phyloP scores from a whole-genome alignment of 768 basidiomycete species.

The Coprinellus micaceus region DNA sequence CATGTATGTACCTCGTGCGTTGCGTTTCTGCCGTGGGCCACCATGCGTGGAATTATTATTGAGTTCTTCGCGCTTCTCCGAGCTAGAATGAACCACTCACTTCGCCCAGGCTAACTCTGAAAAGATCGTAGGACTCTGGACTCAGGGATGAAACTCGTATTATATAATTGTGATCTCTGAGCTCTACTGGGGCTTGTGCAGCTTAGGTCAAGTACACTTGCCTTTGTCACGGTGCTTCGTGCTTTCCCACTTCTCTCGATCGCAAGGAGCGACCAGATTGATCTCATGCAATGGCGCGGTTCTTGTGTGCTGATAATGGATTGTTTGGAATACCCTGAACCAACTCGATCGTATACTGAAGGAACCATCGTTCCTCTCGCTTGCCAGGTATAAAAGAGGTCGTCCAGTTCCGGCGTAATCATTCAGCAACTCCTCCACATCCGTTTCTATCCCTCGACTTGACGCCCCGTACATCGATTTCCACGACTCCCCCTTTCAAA shows the following conservation, averaged over 20 bases:
- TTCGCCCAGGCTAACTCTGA: background rate
- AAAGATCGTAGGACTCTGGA: constrained; percentile 4
- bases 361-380: background rate
- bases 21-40: no score
- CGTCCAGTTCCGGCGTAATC: background rate
- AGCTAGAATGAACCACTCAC: background rate
- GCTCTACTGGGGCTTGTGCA: background rate
- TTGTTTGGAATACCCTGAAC: background rate
- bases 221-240: constrained; percentile 1
- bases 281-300: background rate
- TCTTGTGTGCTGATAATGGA: background rate
- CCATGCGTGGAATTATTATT: no score
- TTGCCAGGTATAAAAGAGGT: background rate
- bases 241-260: background rate
- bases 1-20: no score
- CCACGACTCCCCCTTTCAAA: background rate
- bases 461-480: background rate
- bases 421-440: background rate
- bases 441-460: background rate
- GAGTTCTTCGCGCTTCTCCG: background rate
- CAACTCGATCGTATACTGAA: background rate
- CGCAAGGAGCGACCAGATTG: background rate
- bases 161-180: constrained; percentile 3
- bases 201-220: background rate
- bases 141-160: constrained; percentile 10